A percentile compares a stretch with the other conserved stretches of the same genome.
Conservation (phyloP, 768 basidiomycete genomes). For the Hemileccinum impolitum region DNA sequence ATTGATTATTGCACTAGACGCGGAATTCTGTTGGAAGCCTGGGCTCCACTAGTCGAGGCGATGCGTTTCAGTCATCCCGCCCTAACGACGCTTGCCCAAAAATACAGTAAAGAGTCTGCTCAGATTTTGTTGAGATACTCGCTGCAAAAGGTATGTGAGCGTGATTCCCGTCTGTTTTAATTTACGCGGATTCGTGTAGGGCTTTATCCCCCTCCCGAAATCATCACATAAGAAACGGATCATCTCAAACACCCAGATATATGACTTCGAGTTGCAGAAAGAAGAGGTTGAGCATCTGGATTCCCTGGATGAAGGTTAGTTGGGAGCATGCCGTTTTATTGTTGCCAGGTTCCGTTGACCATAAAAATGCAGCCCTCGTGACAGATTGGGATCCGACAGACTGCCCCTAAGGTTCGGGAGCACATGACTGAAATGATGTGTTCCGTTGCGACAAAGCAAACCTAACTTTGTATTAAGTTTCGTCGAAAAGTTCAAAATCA, state of each 20-base stretch:
- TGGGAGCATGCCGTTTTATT: neutral
- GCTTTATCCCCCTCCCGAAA: conserved; percentile 63
- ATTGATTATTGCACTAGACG: conserved; percentile 53
- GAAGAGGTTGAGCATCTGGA: conserved; percentile 52
- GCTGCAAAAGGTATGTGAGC: conserved; percentile 60
- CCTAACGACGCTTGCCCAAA: conserved; percentile 45
- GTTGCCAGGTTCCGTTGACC: neutral
- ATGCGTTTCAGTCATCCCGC: conserved; percentile 59
- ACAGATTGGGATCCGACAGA: conserved; percentile 9
- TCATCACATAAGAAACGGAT: conserved; percentile 53
- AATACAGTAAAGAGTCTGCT: conserved; percentile 55
- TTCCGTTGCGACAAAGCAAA: conserved; percentile 13
- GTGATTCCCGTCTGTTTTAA: neutral
- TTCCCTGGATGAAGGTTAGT: conserved; percentile 49
- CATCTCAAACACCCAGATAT: conserved; percentile 56
- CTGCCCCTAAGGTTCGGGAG: conserved; percentile 7
- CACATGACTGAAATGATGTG: conserved; percentile 1
- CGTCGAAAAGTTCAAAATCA: neutral
- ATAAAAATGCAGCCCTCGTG: neutral
- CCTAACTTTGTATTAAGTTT: conserved; percentile 17
- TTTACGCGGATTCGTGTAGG: conserved; percentile 3
- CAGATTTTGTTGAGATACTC: conserved; percentile 54
- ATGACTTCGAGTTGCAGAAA: conserved; percentile 53
- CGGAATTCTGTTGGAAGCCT: conserved; percentile 60
- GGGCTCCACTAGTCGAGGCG: conserved; percentile 34